Evolutionary conservation across 306 rosid genomes (phyloP).

Genomic region (Cyamopsis tetragonoloba): DNA sequence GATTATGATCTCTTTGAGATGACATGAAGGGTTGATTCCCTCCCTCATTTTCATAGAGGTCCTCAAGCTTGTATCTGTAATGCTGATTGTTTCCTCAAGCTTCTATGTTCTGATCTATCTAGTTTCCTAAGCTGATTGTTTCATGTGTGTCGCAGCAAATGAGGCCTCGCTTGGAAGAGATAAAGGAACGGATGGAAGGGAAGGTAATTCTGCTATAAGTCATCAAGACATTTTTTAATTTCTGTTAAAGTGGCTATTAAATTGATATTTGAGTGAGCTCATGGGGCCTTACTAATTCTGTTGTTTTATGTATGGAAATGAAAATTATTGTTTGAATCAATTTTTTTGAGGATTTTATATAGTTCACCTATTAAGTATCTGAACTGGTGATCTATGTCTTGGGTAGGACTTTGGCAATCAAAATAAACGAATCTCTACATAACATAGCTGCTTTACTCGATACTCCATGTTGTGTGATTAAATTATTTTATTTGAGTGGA

Average conservation of each 20-base stretch:
- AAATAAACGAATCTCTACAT: background rate
- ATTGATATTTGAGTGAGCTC: background rate
- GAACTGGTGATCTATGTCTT: background rate
- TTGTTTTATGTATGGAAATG: background rate
- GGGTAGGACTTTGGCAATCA: background rate
- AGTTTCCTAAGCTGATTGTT: constrained; percentile 7
- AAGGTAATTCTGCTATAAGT: constrained; percentile 47
- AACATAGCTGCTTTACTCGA: background rate
- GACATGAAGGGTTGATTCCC: background rate
- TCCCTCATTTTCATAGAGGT: background rate
- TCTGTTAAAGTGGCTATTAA: background rate
- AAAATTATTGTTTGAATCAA: background rate
- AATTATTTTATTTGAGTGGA: background rate
- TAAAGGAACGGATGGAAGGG: constrained; percentile 48
- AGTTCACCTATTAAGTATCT: background rate
- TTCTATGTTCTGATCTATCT: background rate
- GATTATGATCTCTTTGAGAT: background rate
- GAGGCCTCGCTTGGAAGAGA: constrained; percentile 68
- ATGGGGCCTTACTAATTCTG: background rate
- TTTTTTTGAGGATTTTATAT: background rate
- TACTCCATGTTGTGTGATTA: background rate
- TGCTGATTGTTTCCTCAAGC: no score
- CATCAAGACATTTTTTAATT: constrained; percentile 10
- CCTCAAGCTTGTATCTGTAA: background rate
- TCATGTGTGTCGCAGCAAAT: constrained; percentile 47